Evolutionary conservation across 441 rosid species (phyloP).

Genomic region (Syzygium syzygioides): DNA sequence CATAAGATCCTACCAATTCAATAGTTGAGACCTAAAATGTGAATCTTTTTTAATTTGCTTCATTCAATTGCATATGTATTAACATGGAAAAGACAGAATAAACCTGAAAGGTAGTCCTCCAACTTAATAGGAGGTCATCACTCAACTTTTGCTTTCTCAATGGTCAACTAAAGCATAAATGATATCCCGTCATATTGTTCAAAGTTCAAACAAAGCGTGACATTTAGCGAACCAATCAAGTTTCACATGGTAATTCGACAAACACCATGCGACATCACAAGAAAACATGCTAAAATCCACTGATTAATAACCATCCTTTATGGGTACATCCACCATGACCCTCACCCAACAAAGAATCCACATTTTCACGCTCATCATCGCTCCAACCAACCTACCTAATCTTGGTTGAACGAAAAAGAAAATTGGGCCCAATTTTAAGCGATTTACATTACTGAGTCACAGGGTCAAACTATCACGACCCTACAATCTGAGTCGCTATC

Average conservation of each 20-base stretch:
- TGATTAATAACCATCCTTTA: neutral
- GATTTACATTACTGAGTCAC: neutral
- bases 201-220: neutral
- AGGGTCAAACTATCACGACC: neutral
- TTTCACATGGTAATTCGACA: neutral
- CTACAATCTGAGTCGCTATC: neutral
- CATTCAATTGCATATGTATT: neutral
- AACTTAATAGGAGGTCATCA: neutral
- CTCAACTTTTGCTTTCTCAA: neutral
- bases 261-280: neutral
- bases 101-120: neutral
- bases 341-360: neutral
- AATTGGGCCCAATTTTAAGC: neutral
- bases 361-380: neutral
- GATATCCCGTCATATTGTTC: neutral
- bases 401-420: neutral
- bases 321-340: neutral
- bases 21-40: neutral
- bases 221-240: neutral
- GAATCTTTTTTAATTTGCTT: neutral
- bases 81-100: neutral
- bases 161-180: neutral
- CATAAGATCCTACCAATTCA: neutral
- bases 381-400: neutral
- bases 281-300: neutral